Conservation (phyloP, 768 basidiomycete species). For the Chlorophyllum brunneum region DNA sequence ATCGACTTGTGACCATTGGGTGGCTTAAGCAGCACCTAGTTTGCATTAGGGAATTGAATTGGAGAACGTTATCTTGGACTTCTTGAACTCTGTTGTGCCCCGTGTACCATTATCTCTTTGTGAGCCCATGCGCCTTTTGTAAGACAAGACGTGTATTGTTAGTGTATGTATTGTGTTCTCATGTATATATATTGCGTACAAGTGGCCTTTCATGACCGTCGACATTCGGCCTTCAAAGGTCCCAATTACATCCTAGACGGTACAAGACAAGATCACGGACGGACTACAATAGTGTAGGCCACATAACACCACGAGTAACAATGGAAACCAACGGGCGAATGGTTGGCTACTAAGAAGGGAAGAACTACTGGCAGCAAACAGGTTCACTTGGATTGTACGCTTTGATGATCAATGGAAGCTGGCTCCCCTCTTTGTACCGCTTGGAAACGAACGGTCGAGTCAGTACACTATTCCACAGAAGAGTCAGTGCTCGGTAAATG, state of each 20-base stretch:
- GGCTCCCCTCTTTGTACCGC: slow-evolving; percentile 53
- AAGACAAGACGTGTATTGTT: not conserved
- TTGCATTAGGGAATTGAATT: too few species aligned
- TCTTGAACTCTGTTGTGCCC: not conserved
- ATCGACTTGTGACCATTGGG: not conserved
- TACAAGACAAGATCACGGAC: not conserved
- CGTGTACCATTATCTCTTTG: not conserved
- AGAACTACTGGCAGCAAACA: not conserved
- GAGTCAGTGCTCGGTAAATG: not conserved
- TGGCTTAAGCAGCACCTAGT: too few species aligned
- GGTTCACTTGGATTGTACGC: slow-evolving; percentile 19
- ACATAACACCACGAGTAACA: too few species aligned
- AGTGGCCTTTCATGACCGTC: not conserved
- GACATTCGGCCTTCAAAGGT: too few species aligned
- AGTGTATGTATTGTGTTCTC: not conserved
- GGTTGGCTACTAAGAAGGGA: too few species aligned
- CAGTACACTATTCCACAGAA: slow-evolving; percentile 42
- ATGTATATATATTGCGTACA: not conserved
- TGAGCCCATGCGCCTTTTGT: not conserved
- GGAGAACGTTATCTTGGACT: slow-evolving; percentile 5
- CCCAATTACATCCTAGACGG: too few species aligned
- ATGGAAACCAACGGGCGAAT: too few species aligned
- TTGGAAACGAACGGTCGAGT: slow-evolving; percentile 61
- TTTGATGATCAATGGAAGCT: slow-evolving; percentile 55
- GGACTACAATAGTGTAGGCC: too few species aligned